Evolutionary conservation across 352 stramenopile species (phyloP).

Genomic region (Phytophthora ramorum): DNA sequence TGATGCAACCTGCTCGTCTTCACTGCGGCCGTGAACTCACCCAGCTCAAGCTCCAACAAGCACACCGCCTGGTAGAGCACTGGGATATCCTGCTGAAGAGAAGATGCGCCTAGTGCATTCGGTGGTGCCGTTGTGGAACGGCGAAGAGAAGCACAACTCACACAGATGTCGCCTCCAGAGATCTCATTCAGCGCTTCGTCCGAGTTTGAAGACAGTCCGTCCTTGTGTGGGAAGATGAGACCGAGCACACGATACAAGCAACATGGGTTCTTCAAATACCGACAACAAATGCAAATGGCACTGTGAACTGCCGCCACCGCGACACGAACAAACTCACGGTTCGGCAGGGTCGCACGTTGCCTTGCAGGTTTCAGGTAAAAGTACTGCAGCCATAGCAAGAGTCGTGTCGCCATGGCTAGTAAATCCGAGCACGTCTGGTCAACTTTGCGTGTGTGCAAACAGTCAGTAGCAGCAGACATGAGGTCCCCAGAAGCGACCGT

Average conservation of each 20-base stretch:
- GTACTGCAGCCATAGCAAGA: conserved; percentile 75
- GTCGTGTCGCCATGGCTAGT: conserved; percentile 51
- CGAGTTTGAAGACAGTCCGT: conserved; percentile 54
- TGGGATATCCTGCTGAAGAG: conserved; percentile 73
- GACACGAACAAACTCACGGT: conserved; percentile 65
- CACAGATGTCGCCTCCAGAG: conserved; percentile 56
- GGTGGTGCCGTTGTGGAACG: conserved; percentile 13
- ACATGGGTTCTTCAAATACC: conserved; percentile 72
- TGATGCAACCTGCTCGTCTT: conserved; percentile 75
- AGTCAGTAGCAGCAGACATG: conserved; percentile 54
- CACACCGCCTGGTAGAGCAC: conserved; percentile 62
- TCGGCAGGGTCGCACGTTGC: conserved; percentile 40
- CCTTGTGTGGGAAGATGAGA: conserved; percentile 81
- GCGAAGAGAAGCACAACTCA: conserved; percentile 45
- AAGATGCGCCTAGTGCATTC: conserved; percentile 30
- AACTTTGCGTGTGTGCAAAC: conserved; percentile 59
- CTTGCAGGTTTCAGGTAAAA: conserved; percentile 57
- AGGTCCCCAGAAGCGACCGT: conserved; percentile 63
- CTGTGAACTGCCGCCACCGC: conserved; percentile 78
- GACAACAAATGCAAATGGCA: conserved; percentile 67
- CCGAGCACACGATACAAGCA: conserved; percentile 69
- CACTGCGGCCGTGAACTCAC: conserved; percentile 65
- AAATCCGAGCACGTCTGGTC: conserved; percentile 76
- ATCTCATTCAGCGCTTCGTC: conserved; percentile 67
- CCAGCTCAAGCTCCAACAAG: conserved; percentile 61